Percentiles rank a stretch among this genome's conserved stretches.
Evolutionary conservation across 768 basidiomycete species (phyloP).

Genomic region (Cantharellus anzutake): DNA sequence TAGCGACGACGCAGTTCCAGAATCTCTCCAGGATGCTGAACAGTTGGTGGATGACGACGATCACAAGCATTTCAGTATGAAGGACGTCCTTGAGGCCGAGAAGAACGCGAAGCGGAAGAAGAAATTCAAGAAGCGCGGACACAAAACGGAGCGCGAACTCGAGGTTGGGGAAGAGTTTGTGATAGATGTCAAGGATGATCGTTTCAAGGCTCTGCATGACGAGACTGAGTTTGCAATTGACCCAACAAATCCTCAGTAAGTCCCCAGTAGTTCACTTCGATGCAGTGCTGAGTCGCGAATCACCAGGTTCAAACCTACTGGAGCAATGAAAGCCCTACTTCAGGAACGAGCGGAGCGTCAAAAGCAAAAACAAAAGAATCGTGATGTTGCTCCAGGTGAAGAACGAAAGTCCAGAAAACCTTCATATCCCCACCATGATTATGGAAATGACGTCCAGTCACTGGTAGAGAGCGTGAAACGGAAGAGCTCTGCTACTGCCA

Average conservation of each 20-base stretch:
- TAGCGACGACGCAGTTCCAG: constrained; percentile 26
- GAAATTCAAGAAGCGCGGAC: constrained; percentile 12
- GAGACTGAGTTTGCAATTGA: constrained; percentile 90
- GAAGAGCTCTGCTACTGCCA: constrained; percentile 25
- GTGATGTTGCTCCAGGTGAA: background rate
- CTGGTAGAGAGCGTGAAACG: constrained; percentile 81
- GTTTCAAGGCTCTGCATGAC: constrained; percentile 77
- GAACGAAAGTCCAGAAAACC: constrained; percentile 6
- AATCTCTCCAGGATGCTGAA: constrained; percentile 39
- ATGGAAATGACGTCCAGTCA: constrained; percentile 29
- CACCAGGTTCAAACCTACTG: constrained; percentile 77
- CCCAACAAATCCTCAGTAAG: constrained; percentile 86
- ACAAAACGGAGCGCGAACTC: constrained; percentile 30
- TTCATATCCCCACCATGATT: background rate
- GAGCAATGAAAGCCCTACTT: constrained; percentile 69
- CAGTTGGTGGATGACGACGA: constrained; percentile 26
- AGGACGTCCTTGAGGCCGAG: constrained; percentile 72
- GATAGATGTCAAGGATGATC: constrained; percentile 69
- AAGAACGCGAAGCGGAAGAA: constrained; percentile 27
- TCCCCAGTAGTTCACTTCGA: constrained; percentile 6
- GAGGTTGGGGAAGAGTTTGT: constrained; percentile 50
- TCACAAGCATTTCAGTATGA: constrained; percentile 71
- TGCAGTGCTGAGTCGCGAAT: background rate
- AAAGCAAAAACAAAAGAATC: constrained; percentile 15
- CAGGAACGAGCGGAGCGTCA: constrained; percentile 63